phyloP scores from a whole-genome alignment of 306 rosid genomes.

The Cucurbita pepo region DNA sequence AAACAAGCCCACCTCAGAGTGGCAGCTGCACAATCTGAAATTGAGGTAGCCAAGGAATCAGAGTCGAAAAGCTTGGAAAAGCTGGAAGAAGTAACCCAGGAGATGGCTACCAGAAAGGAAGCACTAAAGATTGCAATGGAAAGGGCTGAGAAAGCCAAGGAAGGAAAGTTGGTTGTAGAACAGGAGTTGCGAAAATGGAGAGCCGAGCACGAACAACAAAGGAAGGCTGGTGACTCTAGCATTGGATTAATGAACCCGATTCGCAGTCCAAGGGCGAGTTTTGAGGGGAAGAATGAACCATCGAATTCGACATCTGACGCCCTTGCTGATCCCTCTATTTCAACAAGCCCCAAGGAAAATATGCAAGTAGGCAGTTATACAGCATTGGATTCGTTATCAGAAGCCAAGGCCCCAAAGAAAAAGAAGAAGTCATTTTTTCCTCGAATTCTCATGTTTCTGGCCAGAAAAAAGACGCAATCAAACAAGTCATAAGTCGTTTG shows the following conservation, averaged over 20 bases:
- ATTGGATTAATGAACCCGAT: slow-evolving; percentile 29
- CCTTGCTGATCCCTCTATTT: slow-evolving; percentile 12
- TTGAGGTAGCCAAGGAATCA: slow-evolving; percentile 65
- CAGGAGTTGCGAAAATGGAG: slow-evolving; percentile 95
- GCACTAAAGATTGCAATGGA: slow-evolving; percentile 66
- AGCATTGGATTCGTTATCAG: slow-evolving; percentile 39
- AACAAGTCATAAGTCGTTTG: slow-evolving; percentile 14
- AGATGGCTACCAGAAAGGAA: slow-evolving; percentile 64
- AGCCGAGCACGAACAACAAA: slow-evolving; percentile 69
- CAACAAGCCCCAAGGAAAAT: slow-evolving; percentile 43
- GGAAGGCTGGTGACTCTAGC: slow-evolving; percentile 52
- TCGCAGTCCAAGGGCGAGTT: slow-evolving; percentile 56
- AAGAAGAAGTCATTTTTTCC: slow-evolving; percentile 71
- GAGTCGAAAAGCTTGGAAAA: slow-evolving; percentile 62
- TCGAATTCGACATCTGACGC: slow-evolving; percentile 9
- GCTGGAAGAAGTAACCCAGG: slow-evolving; percentile 64
- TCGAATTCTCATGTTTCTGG: slow-evolving; percentile 77
- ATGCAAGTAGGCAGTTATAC: slow-evolving; percentile 8
- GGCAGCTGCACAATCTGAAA: slow-evolving; percentile 54
- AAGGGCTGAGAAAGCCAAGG: slow-evolving; percentile 91
- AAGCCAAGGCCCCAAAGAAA: slow-evolving; percentile 45
- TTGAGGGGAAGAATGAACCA: slow-evolving; percentile 45
- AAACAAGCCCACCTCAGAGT: slow-evolving; percentile 71
- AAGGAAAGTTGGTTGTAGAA: slow-evolving; percentile 90
- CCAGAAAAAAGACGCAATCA: slow-evolving; percentile 37